These are phyloP conservation scores for Trichoderma reesei DNA, from an alignment of 495 filamentous ascomycete species.

Conservation along the genomic window DNA sequence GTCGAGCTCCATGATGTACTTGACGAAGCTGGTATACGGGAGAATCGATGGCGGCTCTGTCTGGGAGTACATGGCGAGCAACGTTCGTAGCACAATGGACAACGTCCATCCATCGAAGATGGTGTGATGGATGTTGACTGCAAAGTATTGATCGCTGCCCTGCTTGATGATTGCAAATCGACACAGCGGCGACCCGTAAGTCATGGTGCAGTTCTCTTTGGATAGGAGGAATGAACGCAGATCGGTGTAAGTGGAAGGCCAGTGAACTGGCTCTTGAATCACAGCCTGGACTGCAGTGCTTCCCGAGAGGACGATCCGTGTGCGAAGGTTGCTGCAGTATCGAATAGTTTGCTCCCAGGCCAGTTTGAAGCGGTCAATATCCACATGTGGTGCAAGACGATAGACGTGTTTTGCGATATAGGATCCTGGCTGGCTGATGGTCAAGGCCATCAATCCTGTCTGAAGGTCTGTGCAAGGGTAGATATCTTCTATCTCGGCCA, in stretches of 20 bases:
- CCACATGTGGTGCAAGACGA: neutral
- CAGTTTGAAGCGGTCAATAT: neutral
- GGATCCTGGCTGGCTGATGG: neutral
- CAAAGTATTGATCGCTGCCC: conserved; percentile 24
- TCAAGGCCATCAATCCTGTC: conserved; percentile 24
- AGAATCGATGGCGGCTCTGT: neutral
- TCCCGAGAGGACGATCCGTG: neutral
- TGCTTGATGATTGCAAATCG: conserved; percentile 16
- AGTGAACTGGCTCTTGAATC: conserved; percentile 9
- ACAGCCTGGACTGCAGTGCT: conserved; percentile 7
- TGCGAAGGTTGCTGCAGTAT: neutral
- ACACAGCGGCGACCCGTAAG: conserved; percentile 15
- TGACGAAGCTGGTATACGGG: neutral
- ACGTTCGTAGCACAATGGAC: neutral
- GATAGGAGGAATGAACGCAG: conserved; percentile 14
- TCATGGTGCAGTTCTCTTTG: conserved; percentile 23
- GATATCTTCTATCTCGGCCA: neutral
- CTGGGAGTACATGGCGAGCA: neutral
- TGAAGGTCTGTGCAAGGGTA: conserved; percentile 48
- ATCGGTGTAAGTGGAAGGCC: neutral
- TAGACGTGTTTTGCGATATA: conserved; percentile 1
- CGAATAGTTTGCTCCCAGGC: conserved; percentile 4
- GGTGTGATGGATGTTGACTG: conserved; percentile 33
- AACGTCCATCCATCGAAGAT: neutral
- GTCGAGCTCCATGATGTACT: conserved; percentile 3